Evolutionary conservation across 2,329 filamentous ascomycete genomes (phyloP).

Genomic region (Stemphylium beticola): DNA sequence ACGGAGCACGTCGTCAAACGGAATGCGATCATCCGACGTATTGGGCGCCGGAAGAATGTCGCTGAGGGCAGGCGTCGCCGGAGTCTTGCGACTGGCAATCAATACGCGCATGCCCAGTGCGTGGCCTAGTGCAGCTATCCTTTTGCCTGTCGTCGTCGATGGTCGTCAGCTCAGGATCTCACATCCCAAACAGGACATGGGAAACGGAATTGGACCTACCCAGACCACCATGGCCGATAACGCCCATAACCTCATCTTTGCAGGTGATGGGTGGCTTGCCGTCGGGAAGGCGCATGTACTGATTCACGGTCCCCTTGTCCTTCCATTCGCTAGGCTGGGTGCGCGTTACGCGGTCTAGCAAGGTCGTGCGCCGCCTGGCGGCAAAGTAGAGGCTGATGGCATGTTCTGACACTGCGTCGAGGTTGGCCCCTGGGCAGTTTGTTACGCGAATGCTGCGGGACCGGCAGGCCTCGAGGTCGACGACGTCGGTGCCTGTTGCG

Average conservation of each 20-base stretch:
- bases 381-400: conserved; percentile 59
- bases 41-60: conserved; percentile 10
- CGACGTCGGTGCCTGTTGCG: conserved; percentile 56
- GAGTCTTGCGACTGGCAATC: conserved; percentile 52
- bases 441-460: conserved; percentile 54
- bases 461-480: conserved; percentile 54
- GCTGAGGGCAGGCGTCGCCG: conserved; percentile 11
- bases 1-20: conserved; percentile 48
- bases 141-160: conserved; percentile 41
- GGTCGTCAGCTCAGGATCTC: conserved; percentile 16
- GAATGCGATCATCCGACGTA: conserved; percentile 33
- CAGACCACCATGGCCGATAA: conserved; percentile 59
- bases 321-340: conserved; percentile 51
- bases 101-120: conserved; percentile 58
- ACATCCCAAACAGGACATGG: conserved; percentile 12
- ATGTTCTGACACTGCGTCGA: conserved; percentile 58
- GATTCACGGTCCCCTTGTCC: conserved; percentile 44
- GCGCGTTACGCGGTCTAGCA: conserved; percentile 34
- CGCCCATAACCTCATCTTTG: conserved; percentile 56
- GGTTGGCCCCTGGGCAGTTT: conserved; percentile 57
- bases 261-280: conserved; percentile 53
- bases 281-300: conserved; percentile 41
- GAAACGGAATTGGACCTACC: conserved; percentile 38
- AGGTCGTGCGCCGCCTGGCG: conserved; percentile 51
- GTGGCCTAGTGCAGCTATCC: conserved; percentile 53